phyloP scores from a whole-genome alignment of 2,329 filamentous ascomycete species.

The Fusarium cyanostomum region DNA sequence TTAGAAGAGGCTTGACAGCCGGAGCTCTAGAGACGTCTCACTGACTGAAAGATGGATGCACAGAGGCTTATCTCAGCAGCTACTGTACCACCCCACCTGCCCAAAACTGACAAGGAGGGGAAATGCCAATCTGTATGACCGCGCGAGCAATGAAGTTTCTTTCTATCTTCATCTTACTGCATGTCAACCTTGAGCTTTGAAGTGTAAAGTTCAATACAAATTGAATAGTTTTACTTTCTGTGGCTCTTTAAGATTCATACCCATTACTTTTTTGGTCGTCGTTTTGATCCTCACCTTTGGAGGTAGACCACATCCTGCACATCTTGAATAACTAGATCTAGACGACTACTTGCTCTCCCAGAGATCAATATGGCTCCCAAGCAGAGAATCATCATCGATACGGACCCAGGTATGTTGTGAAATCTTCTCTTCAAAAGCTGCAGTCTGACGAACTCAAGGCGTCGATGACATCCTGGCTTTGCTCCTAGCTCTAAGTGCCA shows the following conservation, averaged over 20 bases:
- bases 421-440: too few species aligned
- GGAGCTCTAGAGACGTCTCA: neutral
- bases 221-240: neutral
- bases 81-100: conserved; percentile 38
- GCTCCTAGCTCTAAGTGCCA: conserved; percentile 83
- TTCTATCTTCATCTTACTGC: conserved; percentile 5
- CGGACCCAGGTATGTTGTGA: conserved; percentile 75
- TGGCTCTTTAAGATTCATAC: neutral
- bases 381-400: conserved; percentile 91
- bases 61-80: conserved; percentile 40
- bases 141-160: conserved; percentile 5
- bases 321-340: neutral
- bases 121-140: conserved; percentile 16
- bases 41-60: neutral
- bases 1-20: neutral
- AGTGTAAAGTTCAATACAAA: too few species aligned
- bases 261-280: neutral
- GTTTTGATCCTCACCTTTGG: neutral
- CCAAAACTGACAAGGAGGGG: conserved; percentile 39
- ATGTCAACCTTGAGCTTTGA: conserved; percentile 9
- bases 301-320: neutral
- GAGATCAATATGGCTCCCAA: conserved; percentile 65
- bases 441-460: conserved; percentile 54
- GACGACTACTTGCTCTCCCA: neutral
- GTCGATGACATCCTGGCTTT: conserved; percentile 93